These are phyloP conservation scores for Babesia ovis DNA, from an alignment of 169 alveolate species.

Conservation along the genomic window DNA sequence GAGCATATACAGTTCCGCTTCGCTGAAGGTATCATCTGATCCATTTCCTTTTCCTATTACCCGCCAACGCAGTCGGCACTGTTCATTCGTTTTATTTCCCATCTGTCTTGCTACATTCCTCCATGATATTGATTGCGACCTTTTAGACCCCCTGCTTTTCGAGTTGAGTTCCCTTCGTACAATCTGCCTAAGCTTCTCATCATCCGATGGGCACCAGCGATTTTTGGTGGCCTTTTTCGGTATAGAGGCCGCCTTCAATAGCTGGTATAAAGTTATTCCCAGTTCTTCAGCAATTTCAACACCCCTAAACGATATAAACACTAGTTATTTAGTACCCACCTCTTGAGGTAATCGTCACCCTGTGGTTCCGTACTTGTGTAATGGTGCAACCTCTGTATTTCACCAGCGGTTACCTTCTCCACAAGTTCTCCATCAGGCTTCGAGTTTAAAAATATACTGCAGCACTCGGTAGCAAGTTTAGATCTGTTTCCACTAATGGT, in stretches of 20 bases:
- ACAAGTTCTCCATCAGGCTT: slow-evolving; percentile 33
- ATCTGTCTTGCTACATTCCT: slow-evolving; percentile 35
- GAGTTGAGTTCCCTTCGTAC: slow-evolving; percentile 19
- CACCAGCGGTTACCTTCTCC: slow-evolving; percentile 3
- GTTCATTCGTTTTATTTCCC: slow-evolving; percentile 58
- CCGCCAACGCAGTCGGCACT: slow-evolving; percentile 65
- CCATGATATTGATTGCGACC: slow-evolving; percentile 33
- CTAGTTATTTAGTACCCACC: not conserved
- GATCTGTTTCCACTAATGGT: slow-evolving; percentile 10
- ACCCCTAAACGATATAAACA: not conserved
- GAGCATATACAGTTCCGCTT: slow-evolving; percentile 26
- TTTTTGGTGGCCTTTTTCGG: slow-evolving; percentile 8
- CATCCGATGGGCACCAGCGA: slow-evolving; percentile 46
- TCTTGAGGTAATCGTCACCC: slow-evolving; percentile 1
- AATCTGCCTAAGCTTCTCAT: slow-evolving; percentile 26
- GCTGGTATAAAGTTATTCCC: slow-evolving; percentile 60
- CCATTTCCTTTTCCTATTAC: slow-evolving; percentile 10
- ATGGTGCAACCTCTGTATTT: slow-evolving; percentile 4
- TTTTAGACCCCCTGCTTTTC: not conserved
- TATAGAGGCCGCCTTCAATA: slow-evolving; percentile 27
- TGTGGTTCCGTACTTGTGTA: slow-evolving; percentile 2
- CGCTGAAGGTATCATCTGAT: slow-evolving; percentile 29
- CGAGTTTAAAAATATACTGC: slow-evolving; percentile 56
- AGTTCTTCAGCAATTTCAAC: slow-evolving; percentile 34
- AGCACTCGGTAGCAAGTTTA: slow-evolving; percentile 62